Percentiles rank a stretch among this genome's conserved stretches.
phyloP scores from a whole-genome alignment of 208 protist species.

The Spongospora subterranea region DNA sequence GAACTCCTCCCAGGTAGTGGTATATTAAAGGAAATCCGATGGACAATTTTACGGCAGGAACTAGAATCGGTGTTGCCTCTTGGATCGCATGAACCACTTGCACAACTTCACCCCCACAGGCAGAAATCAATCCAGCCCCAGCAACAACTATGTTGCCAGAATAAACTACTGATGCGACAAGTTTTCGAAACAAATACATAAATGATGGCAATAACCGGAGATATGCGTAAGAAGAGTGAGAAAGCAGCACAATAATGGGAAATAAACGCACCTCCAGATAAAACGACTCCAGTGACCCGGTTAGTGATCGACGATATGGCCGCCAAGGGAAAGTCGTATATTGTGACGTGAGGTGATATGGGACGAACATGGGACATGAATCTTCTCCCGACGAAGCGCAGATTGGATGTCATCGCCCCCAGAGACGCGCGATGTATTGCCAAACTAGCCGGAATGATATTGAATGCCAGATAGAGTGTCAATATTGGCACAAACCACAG shows the following conservation, averaged over 20 bases:
- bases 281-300: constrained; percentile 52
- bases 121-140: constrained; percentile 2
- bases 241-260: constrained; percentile 12
- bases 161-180: neutral
- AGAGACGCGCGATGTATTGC: no score
- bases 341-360: constrained; percentile 57
- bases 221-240: neutral
- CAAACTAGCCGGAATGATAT: no score
- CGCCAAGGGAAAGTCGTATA: constrained; percentile 62
- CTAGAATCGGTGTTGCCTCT: neutral
- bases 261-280: constrained; percentile 55
- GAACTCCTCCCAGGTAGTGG: constrained; percentile 62
- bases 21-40: constrained; percentile 60
- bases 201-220: neutral
- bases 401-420: no score
- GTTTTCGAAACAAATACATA: no score
- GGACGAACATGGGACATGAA: constrained; percentile 41
- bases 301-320: constrained; percentile 61
- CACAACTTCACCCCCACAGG: constrained; percentile 21
- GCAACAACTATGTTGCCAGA: constrained; percentile 5
- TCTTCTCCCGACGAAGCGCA: no score
- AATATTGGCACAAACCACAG: no score
- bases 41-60: constrained; percentile 47
- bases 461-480: no score
- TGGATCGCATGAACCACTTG: constrained; percentile 41